Base-by-base conservation (phyloP, 164 flowering plant species). In the Dillenia suffruticosa region DNA sequence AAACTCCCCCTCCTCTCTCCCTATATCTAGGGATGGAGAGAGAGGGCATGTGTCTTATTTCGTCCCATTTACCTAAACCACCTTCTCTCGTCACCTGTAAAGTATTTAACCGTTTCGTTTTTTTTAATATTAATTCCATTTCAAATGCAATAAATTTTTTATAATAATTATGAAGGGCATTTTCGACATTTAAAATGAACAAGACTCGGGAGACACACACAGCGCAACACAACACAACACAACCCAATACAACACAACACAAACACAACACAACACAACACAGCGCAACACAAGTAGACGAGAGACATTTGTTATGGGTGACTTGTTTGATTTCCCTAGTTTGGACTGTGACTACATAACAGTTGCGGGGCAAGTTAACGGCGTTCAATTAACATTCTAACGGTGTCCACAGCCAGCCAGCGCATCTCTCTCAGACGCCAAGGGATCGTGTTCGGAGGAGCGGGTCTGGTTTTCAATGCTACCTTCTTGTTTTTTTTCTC, bases 301-400 rank as follows among this genome's bases (percentile, higher is more conserved):
- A 1, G 16, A 24, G 17, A 48, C 49, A 40, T 47, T 16, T 43
- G 12, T 3, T 2, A 40, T 13, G 8, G 49, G 43, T n/a, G 11
- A 56, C 67, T 48, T 26, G 32, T 32, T 6, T 32, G 4, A 5
- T 32, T 4, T 32, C 5, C 7, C 40, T 4, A 19, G 40, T 32
- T 32, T 32, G 40, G 40, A 32, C 0, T 6, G 7, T 32, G 40
- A 5, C 40, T 7, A 32, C 40, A 32, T 4, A 32, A 32, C 40
- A 5, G 40, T 32, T 5, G 7, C 5, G 6, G 40, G 40, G 5
- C 40, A 32, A 32, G 40, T 32, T 4, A 32, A 32, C 40, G 40
- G 40, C 40, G 40, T 32, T 32, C 54, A 60, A 61, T 64, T 48
- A 64, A 56, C n/a, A 11, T 1, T 26, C 44, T 51, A 43, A 50